Percentiles rank a stretch among this genome's conserved stretches.
phyloP scores from a whole-genome alignment of 768 basidiomycete species.

The Phaffia australis region DNA sequence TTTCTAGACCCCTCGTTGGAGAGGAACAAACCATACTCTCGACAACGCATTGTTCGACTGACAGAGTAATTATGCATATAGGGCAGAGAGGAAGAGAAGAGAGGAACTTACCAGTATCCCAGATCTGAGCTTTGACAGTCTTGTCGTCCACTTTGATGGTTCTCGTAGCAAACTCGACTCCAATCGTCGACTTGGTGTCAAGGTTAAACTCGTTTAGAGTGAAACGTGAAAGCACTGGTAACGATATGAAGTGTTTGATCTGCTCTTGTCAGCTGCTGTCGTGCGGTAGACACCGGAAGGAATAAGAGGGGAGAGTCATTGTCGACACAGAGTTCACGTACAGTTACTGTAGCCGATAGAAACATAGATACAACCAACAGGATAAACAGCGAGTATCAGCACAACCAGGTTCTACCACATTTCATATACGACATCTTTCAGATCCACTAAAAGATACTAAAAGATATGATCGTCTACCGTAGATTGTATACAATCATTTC shows the following conservation, averaged over 20 bases:
- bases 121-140: slow-evolving; percentile 94
- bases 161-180: slow-evolving; percentile 96
- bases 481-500: not conserved
- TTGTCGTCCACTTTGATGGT: slow-evolving; percentile 91
- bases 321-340: too few relatives aligned
- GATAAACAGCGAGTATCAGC: too few relatives aligned
- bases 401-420: too few relatives aligned
- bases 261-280: too few relatives aligned
- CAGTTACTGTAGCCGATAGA: too few relatives aligned
- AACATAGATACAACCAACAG: too few relatives aligned
- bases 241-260: too few relatives aligned
- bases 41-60: too few relatives aligned
- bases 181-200: slow-evolving; percentile 98
- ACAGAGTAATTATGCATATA: not conserved
- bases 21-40: too few relatives aligned
- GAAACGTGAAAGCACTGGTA: slow-evolving; percentile 92
- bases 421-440: too few relatives aligned
- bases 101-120: slow-evolving; percentile 77
- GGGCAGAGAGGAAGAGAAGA: not conserved
- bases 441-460: slow-evolving; percentile 13
- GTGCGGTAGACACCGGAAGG: too few relatives aligned
- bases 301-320: not conserved
- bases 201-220: slow-evolving; percentile 99
- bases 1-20: too few relatives aligned
- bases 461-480: not conserved